Base-by-base conservation (phyloP, 148 eudicot species). In the Rhododendron henanense region DNA sequence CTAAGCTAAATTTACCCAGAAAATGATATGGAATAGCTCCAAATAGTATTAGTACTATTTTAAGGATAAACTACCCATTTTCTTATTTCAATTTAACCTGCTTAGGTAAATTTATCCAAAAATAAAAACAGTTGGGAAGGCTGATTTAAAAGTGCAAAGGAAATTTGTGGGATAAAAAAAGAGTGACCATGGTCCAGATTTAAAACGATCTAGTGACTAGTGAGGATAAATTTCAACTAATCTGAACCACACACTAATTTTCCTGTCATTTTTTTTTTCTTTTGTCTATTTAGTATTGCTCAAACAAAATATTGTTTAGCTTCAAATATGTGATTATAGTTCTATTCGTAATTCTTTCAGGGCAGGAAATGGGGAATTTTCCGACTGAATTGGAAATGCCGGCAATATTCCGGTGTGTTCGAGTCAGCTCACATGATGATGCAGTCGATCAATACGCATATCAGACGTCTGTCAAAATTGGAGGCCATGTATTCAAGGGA, bases 401-500 rank as follows among this genome's bases (percentile, higher is more conserved):
- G 41, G 95, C 98, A 0, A 89, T 85, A 16, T 93, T 95, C 31
- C 86, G 89, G 47, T 92, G 98, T 31, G 92, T 95, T 37, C 80
- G 92, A 48, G 95, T 95, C 78, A 92, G 92, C 85, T 90, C 95
- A 1, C 89, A 86, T 8, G 94, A 95, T 84, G 90, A 90, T 88
- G 89, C 74, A 67, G 94, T 91, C 81, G 93, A 95, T 85, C 93
- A 96, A 87, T 93, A 86, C 77, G 98, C 96, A 67, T 96, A 96
- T 82, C 98, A 96, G 73, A 89, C 98, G 31, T 87, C 93, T 37
- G 89, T 96, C 61, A 90, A 85, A 88, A 87, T 96, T 4, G 93
- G 88, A 80, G 98, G 98, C n/a, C 98, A 93, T 91, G 18, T 85
- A 19, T 96, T 96, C 88, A 94, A 91, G 41, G 98, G 98, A 0